phyloP scores from a whole-genome alignment of 257 asterid genomes.

The Penstemon newberryi region DNA sequence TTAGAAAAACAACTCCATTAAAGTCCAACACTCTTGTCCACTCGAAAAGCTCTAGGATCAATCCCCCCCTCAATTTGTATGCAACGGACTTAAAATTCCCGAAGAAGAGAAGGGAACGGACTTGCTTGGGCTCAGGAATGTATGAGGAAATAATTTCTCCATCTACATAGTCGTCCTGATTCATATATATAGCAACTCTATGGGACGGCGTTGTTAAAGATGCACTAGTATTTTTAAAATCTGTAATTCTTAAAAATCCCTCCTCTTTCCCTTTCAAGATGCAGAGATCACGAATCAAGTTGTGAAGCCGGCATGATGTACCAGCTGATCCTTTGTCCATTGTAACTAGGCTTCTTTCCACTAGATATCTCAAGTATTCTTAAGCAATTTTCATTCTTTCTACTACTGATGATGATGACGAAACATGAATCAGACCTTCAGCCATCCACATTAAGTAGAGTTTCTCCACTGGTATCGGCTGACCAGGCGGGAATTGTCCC shows the following conservation, averaged over 20 bases:
- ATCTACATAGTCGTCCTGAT: background rate
- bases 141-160: background rate
- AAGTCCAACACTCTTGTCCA: conserved; percentile 20
- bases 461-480: conserved; percentile 16
- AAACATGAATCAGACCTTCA: conserved; percentile 23
- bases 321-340: conserved; percentile 4
- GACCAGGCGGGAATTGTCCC: conserved; percentile 30
- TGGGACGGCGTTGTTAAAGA: background rate
- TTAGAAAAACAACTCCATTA: conserved; percentile 10
- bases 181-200: conserved; percentile 19
- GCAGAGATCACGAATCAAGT: conserved; percentile 25
- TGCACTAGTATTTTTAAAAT: background rate
- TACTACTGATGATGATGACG: too few species aligned
- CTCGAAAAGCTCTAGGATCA: background rate
- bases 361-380: conserved; percentile 19
- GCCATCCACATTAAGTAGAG: conserved; percentile 29
- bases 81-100: background rate
- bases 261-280: conserved; percentile 1
- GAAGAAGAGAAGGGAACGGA: conserved; percentile 29
- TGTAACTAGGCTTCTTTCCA: background rate
- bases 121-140: background rate
- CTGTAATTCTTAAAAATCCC: background rate
- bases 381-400: background rate
- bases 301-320: conserved; percentile 22
- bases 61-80: background rate